Conservation (phyloP, 2,329 filamentous ascomycete species). For the Calonectria naviculata region DNA sequence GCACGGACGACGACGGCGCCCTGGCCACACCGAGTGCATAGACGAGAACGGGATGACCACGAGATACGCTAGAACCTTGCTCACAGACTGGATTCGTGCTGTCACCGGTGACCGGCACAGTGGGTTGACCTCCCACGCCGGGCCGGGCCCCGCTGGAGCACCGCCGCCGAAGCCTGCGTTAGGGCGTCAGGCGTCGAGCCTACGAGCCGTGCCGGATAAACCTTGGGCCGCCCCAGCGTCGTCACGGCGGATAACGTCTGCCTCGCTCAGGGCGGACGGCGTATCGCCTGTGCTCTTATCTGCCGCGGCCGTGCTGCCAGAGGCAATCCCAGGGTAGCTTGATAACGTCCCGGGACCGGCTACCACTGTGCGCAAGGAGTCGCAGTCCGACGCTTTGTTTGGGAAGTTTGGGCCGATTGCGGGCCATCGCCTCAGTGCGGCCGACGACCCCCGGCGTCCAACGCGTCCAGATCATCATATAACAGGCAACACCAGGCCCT, state of each 20-base stretch:
- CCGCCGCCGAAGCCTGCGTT: too few relatives aligned
- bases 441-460: background rate
- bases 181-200: too few relatives aligned
- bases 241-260: background rate
- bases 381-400: background rate
- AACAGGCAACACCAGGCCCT: conserved; percentile 8
- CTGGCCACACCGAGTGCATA: background rate
- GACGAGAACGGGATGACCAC: background rate
- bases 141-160: background rate
- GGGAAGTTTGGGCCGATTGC: background rate
- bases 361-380: background rate
- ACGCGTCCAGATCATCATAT: conserved; percentile 2
- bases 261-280: background rate
- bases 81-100: background rate
- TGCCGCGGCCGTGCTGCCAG: background rate
- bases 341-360: conserved; percentile 12
- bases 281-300: conserved; percentile 4
- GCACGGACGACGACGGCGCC: background rate
- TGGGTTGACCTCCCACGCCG: background rate
- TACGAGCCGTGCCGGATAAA: background rate
- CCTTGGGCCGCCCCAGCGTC: background rate
- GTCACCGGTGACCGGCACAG: background rate
- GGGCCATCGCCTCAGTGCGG: background rate
- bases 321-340: background rate
- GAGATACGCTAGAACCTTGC: background rate